Evolutionary conservation across 768 basidiomycete genomes (phyloP), one percentile per base, ranked within the genome.

Genomic region (Infundibulicybe gibba): DNA sequence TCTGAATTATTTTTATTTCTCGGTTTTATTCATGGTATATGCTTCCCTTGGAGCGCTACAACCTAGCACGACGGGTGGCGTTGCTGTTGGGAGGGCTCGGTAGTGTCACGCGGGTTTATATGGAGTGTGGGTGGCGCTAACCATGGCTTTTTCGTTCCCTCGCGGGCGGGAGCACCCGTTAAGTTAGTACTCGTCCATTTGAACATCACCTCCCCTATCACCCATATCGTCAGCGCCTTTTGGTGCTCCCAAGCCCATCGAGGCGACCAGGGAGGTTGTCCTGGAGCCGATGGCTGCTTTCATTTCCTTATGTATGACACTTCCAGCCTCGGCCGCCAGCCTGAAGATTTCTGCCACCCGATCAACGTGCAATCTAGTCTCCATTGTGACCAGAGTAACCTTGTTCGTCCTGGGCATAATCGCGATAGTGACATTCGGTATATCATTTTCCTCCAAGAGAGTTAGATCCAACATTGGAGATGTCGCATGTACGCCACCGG

Each of bases 311-410:
- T 92, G 88, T 25, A 98, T 71, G 25, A 89, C 81, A 52, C 75
- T 76, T 6, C 86, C 81, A 8, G 87, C 93, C 46, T 91, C 84
- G 25, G 82, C 76, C 0, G 87, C 93, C 43, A 94, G 63, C 54
- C 72, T 70, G 54, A 97, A 81, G 55, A 97, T 81, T 59, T 94
- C 94, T 61, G 89, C 89, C 54, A 98, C 97, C 44, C 92, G 76
- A 56, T 94, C 93, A 9, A 94, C 84, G 57, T 92, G 92, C 49
- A 99, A 64, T n/a, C 94, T 74, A 13, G 93, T 94, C 66, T 98
- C 97, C 83, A 97, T 88, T 43, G 85, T 87, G 51, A 93, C 87
- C 32, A 98, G 74, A 13, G 90, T 91, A 39, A 97, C 82, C 50
- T 85, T 87, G 4, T 81, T 79, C n/a, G 86, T 82, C 54, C 83